phyloP scores from a whole-genome alignment of 805 yeast genomes.

The Teunomyces pallodes region DNA sequence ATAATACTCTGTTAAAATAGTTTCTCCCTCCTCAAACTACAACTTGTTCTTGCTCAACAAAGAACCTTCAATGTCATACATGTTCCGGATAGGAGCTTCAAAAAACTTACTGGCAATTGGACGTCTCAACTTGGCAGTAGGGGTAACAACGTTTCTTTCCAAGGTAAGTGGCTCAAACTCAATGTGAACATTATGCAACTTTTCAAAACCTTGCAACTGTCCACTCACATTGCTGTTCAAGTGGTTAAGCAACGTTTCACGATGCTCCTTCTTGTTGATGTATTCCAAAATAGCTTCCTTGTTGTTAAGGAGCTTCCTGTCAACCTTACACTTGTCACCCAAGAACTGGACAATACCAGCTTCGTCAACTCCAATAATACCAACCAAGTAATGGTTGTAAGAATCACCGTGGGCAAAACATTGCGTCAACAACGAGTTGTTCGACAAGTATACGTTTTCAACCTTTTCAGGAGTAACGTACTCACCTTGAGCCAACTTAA shows the following conservation, averaged over 20 bases:
- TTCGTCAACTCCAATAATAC: constrained; percentile 23
- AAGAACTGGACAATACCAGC: constrained; percentile 14
- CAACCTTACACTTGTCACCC: constrained; percentile 10
- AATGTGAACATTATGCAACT: constrained; percentile 21
- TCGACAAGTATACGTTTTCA: constrained; percentile 22
- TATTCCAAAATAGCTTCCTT: constrained; percentile 9
- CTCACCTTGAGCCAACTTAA: constrained; percentile 32
- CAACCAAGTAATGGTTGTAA: constrained; percentile 19
- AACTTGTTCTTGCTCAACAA: constrained; percentile 12
- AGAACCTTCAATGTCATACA: constrained; percentile 48
- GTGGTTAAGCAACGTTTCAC: constrained; percentile 13
- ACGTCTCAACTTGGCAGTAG: constrained; percentile 50
- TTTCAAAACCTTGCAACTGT: constrained; percentile 22
- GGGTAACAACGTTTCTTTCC: constrained; percentile 24
- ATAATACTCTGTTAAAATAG: neutral
- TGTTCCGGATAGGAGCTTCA: constrained; percentile 32
- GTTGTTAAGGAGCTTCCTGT: constrained; percentile 4
- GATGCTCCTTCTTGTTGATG: constrained; percentile 15
- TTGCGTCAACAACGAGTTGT: constrained; percentile 19
- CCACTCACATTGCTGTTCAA: constrained; percentile 15
- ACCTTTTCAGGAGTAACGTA: constrained; percentile 31
- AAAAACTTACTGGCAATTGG: constrained; percentile 46
- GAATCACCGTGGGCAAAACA: constrained; percentile 25
- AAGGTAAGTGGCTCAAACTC: constrained; percentile 27
- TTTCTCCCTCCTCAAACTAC: neutral